phyloP scores from a whole-genome alignment of 1,284 basidiomycete species.

The Volvariella surrecta region DNA sequence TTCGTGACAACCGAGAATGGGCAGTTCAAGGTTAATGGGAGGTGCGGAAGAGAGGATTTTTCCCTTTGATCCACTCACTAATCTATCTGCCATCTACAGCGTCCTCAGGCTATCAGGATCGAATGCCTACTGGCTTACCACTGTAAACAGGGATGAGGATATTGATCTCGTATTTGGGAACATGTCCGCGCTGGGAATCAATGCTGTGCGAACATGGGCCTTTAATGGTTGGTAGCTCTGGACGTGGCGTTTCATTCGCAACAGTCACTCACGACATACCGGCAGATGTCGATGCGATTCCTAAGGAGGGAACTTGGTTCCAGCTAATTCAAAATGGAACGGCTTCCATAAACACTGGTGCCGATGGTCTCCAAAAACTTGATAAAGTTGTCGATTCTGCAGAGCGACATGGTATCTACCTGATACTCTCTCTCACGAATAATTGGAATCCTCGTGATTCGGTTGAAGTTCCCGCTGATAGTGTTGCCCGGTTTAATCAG shows the following conservation, averaged over 20 bases:
- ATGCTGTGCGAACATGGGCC: slow-evolving; percentile 60
- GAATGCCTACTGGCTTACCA: slow-evolving; percentile 59
- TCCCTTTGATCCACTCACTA: not conserved
- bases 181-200: slow-evolving; percentile 48
- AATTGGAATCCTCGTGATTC: slow-evolving; percentile 49
- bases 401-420: slow-evolving; percentile 47
- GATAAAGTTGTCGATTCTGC: slow-evolving; percentile 56
- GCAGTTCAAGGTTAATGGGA: slow-evolving; percentile 45
- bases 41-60: slow-evolving; percentile 18
- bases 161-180: slow-evolving; percentile 48
- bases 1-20: slow-evolving; percentile 35
- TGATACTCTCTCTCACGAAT: slow-evolving; percentile 60
- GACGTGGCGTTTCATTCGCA: slow-evolving; percentile 2
- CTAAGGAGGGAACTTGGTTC: slow-evolving; percentile 48
- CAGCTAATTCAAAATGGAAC: slow-evolving; percentile 39
- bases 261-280: not conserved
- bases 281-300: slow-evolving; percentile 45
- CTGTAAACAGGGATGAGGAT: slow-evolving; percentile 46
- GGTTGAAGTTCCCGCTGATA: slow-evolving; percentile 1
- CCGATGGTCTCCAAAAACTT: slow-evolving; percentile 60
- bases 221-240: slow-evolving; percentile 38
- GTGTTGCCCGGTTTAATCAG: slow-evolving; percentile 16
- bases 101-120: slow-evolving; percentile 51
- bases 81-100: slow-evolving; percentile 20
- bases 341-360: slow-evolving; percentile 45